phyloP scores from a whole-genome alignment of 2,329 filamentous ascomycete species.

The Falciphora oryzae region DNA sequence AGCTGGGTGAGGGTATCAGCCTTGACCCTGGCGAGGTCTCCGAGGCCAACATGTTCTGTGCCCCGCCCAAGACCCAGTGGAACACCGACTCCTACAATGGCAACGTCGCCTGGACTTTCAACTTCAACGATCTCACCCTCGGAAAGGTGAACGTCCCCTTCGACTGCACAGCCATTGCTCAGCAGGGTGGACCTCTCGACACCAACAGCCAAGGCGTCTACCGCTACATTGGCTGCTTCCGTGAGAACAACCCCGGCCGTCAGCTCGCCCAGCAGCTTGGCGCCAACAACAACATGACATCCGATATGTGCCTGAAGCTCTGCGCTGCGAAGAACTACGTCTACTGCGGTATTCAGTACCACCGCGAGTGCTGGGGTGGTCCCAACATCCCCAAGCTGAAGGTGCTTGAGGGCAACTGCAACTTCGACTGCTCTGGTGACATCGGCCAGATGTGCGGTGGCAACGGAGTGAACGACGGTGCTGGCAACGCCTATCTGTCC shows the following conservation, averaged over 20 bases:
- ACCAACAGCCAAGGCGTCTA: constrained; percentile 40
- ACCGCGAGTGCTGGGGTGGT: constrained; percentile 50
- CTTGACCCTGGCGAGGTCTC: constrained; percentile 43
- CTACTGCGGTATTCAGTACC: constrained; percentile 45
- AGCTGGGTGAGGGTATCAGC: constrained; percentile 50
- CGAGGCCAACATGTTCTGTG: constrained; percentile 48
- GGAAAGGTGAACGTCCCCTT: constrained; percentile 49
- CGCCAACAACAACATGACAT: constrained; percentile 34
- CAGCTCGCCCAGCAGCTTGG: constrained; percentile 41
- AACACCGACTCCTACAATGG: constrained; percentile 46
- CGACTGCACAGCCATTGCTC: constrained; percentile 42
- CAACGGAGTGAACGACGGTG: constrained; percentile 31
- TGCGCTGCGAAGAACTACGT: constrained; percentile 30
- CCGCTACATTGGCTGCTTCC: constrained; percentile 48
- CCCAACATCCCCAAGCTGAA: constrained; percentile 37
- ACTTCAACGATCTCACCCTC: constrained; percentile 46
- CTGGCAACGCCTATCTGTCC: constrained; percentile 38
- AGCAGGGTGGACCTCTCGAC: constrained; percentile 45
- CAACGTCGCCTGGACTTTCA: constrained; percentile 48
- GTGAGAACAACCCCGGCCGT: constrained; percentile 49
- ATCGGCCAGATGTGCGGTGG: constrained; percentile 48
- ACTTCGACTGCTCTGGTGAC: constrained; percentile 44
- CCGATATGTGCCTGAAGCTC: constrained; percentile 37
- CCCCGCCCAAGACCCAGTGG: constrained; percentile 51
- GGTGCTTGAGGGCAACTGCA: constrained; percentile 42